Evolutionary conservation across 202 grass and related monocot genomes (phyloP), one percentile per base, ranked within the genome.

Genomic region (Cymbopogon flexuosus): DNA sequence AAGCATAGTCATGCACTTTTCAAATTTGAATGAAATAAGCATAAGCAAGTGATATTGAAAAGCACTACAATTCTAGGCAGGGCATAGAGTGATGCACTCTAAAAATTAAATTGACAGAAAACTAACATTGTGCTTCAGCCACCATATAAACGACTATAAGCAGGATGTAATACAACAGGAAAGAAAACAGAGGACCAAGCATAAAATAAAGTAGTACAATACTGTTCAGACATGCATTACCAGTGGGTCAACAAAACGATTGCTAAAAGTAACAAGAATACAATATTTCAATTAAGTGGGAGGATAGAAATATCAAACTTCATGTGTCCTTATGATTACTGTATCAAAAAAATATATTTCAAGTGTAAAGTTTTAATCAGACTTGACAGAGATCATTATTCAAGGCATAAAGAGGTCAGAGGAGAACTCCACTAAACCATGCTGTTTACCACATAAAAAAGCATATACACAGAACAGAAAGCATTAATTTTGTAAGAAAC

Each of bases 371-470:
- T 68, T 68, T 21, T 57, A 52, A 70, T 80, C 52, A 33, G 5
- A 70, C 40, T 65, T 81, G 14, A 35, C 9, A 70, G 34, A 15
- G 70, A 46, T 29, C 14, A 42, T 34, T 73, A 37, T 81, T 73
- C 22, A 40, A 36, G 13, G 13, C 18, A 88, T 13, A 65, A 34
- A 68, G 6, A 78, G 75, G 54, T 42, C 29, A 41, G 22, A n/a
- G 34, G n/a, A 14, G 45, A 80, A 77, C 1, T 67, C 40, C 12
- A 69, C 63, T 23, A 79, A 39, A 75, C 23, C 18, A 7, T 81
- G 24, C 41, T 65, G 51, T 88, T 75, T 64, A 47, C 37, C 23
- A 70, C 36, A 70, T 23, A 70, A 21, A 60, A 42, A 36, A 82
- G 21, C n/a, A 77, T 70, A 64, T 70, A 64, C 10, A 45, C 23